A percentile compares a stretch with the other conserved stretches of the same genome.
Evolutionary conservation across 495 filamentous ascomycete species (phyloP).

Genomic region (Acidomyces sp.): DNA sequence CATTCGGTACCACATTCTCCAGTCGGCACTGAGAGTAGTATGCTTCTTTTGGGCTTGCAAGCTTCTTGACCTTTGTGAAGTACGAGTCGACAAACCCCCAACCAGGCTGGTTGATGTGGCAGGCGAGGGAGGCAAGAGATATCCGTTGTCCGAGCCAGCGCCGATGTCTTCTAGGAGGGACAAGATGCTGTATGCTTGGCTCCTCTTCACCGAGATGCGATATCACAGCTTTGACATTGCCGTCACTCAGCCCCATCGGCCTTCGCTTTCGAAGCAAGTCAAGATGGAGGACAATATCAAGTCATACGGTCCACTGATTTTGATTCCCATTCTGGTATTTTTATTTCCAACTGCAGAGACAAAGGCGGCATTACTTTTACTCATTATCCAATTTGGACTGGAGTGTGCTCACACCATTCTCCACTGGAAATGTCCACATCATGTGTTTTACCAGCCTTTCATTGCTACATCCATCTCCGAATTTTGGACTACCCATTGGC

Average conservation of each 20-base stretch:
- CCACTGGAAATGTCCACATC: conserved; percentile 2
- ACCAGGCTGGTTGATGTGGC: not conserved
- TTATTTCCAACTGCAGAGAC: not conserved
- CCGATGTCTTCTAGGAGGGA: not conserved
- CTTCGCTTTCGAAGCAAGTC: not conserved
- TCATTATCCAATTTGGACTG: conserved; percentile 2
- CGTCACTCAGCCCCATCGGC: conserved; percentile 6
- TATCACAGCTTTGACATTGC: conserved; percentile 15
- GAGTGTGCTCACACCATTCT: conserved; percentile 7
- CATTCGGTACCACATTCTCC: not conserved
- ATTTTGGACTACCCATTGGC: conserved; percentile 15
- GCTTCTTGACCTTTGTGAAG: conserved; percentile 6
- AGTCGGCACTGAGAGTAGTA: conserved; percentile 3
- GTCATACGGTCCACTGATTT: not conserved
- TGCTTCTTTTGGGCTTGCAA: conserved; percentile 17
- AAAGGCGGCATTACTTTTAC: conserved; percentile 1
- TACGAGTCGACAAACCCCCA: conserved; percentile 3
- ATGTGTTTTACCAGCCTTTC: conserved; percentile 10
- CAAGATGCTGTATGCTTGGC: conserved; percentile 2
- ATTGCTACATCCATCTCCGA: conserved; percentile 2
- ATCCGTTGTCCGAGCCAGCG: not conserved
- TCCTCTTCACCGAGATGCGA: conserved; percentile 11
- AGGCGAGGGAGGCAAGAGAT: not conserved
- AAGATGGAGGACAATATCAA: not conserved
- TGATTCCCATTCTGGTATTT: not conserved